phyloP scores from a whole-genome alignment of 2,329 filamentous ascomycete genomes.

The Cladophialophora carrionii region DNA sequence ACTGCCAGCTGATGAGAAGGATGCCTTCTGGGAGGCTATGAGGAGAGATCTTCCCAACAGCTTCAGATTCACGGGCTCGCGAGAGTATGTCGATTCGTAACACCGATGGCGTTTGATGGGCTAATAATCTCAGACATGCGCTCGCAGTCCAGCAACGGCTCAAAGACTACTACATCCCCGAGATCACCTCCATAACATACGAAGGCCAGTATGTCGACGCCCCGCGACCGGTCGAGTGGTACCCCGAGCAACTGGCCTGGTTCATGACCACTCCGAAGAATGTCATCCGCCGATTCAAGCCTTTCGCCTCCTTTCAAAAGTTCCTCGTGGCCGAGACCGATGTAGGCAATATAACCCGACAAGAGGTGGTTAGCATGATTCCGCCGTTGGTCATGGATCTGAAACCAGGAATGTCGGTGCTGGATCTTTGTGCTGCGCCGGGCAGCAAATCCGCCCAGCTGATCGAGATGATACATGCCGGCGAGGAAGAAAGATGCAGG shows the following conservation, averaged over 20 bases:
- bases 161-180: conserved; percentile 83
- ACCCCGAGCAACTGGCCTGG: conserved; percentile 93
- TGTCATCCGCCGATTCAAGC: conserved; percentile 87
- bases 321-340: conserved; percentile 97
- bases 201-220: conserved; percentile 82
- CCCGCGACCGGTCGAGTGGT: conserved; percentile 83
- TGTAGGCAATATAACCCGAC: conserved; percentile 94
- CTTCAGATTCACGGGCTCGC: conserved; percentile 95
- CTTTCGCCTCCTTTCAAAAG: conserved; percentile 94
- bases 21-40: conserved; percentile 81
- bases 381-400: conserved; percentile 92
- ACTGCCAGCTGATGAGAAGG: conserved; percentile 75
- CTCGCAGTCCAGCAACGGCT: conserved; percentile 86
- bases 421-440: conserved; percentile 95
- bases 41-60: conserved; percentile 89
- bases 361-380: conserved; percentile 99
- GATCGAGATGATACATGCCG: conserved; percentile 88
- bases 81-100: conserved; percentile 63
- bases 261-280: conserved; percentile 98
- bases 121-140: conserved; percentile 68
- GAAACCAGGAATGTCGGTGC: conserved; percentile 83
- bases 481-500: conserved; percentile 83
- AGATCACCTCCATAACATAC: conserved; percentile 81
- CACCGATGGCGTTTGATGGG: background rate
- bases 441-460: conserved; percentile 97